Evolutionary conservation across 768 basidiomycete species (phyloP), one percentile per base, ranked within the genome.

Genomic region (Boletus pseudopeckii): DNA sequence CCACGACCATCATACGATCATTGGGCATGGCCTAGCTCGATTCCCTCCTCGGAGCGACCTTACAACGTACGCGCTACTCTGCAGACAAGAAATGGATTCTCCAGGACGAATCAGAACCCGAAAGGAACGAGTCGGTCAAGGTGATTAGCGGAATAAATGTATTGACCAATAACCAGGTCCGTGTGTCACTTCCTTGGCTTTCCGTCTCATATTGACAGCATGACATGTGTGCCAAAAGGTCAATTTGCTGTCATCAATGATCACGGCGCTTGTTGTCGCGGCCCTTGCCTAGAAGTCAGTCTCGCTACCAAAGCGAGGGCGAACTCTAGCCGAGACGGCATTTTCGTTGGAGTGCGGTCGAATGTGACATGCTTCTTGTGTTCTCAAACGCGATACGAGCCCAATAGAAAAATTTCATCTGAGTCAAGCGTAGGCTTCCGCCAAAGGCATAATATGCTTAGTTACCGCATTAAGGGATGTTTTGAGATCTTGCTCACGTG

Each of bases 81-180:
- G 72, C 72, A 42, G 72, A 74, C 20, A 79, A 77, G 57, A 83
- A 83, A 61, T 72, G 79, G 41, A 77, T 97, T 45, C 74, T 91
- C 14, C 83, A 85, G 45, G 84, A 89, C 59, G 75, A 73, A 14
- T 69, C 72, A 1, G 66, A 68, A 11, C 58, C 57, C 33, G 66
- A 64, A 15, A 52, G 50, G 43, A 70, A 73, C 13, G 77, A 81
- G 52, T 75, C 81, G 11, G 71, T 88, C 51, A 82, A 80, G 59
- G 73, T 81, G 45, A 75, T 84, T 40, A 77, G 77, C 37, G 92
- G 94, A 1, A 56, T 78, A 54, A 75, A 90, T 54, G 44, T 93
- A 15, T 74, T 96, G 53, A 83, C 82, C n/a, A 96, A 96, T 62
- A 92, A 90, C 59, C 88, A 92, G 73, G 91, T 87, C 64, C 61